Percentiles rank a stretch among this genome's conserved stretches.
Evolutionary conservation across 257 asterid species (phyloP).

Genomic region (Eustoma russellianum): DNA sequence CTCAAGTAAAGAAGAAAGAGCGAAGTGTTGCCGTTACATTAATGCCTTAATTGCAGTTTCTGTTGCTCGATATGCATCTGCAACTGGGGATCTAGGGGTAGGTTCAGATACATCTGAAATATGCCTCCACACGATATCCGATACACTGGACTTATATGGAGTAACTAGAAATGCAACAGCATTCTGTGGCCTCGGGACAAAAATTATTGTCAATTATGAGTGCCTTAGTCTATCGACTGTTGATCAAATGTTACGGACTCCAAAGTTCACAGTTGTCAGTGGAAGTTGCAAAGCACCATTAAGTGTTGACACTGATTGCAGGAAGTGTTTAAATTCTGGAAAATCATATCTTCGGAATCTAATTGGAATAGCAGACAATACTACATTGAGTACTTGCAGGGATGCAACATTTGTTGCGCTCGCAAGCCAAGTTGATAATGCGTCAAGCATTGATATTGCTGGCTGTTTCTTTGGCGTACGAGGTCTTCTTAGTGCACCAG

Average conservation of each 20-base stretch:
- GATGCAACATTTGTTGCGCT: constrained; percentile 84
- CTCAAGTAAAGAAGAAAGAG: constrained; percentile 54
- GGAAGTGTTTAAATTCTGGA: constrained; percentile 75
- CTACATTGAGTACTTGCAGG: constrained; percentile 81
- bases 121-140: constrained; percentile 55
- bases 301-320: constrained; percentile 40
- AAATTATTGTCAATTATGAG: constrained; percentile 66
- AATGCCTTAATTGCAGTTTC: constrained; percentile 78
- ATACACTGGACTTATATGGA: constrained; percentile 61
- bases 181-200: constrained; percentile 82
- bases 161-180: constrained; percentile 51
- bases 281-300: constrained; percentile 57
- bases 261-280: constrained; percentile 46
- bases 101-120: constrained; percentile 36
- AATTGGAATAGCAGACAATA: constrained; percentile 60
- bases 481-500: constrained; percentile 49
- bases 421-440: constrained; percentile 68
- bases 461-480: constrained; percentile 84
- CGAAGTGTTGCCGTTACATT: constrained; percentile 82
- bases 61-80: constrained; percentile 65
- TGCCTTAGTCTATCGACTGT: constrained; percentile 79
- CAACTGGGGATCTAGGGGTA: constrained; percentile 62
- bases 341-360: constrained; percentile 68
- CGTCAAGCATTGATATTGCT: constrained; percentile 48
- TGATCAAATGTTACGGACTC: constrained; percentile 64